Conservation (phyloP, 441 rosid genomes). For the Melastoma candidum region DNA sequence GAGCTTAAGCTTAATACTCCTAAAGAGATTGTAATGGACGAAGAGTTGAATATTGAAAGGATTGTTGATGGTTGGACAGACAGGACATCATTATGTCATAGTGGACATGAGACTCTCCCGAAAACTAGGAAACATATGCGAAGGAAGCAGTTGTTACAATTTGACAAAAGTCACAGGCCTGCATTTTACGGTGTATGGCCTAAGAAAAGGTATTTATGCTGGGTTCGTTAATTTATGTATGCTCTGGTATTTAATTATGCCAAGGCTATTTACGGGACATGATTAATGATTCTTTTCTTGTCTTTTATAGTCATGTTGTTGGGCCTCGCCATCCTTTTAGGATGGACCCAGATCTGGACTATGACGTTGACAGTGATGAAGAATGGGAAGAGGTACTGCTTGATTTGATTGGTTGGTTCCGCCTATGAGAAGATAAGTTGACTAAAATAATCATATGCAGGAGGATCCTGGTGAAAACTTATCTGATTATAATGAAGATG, state of each 20-base stretch:
- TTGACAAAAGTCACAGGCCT: slow-evolving; percentile 76
- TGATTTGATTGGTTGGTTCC: neutral
- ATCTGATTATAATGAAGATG: slow-evolving; percentile 89
- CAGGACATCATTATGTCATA: slow-evolving; percentile 18
- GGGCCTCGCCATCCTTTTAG: slow-evolving; percentile 58
- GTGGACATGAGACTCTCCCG: slow-evolving; percentile 18
- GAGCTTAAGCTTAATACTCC: slow-evolving; percentile 46
- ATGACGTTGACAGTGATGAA: slow-evolving; percentile 80
- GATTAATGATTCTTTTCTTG: too few relatives aligned
- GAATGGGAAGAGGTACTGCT: slow-evolving; percentile 91
- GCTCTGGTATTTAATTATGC: too few relatives aligned
- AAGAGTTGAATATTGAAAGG: slow-evolving; percentile 39
- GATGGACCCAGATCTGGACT: slow-evolving; percentile 78
- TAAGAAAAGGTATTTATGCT: slow-evolving; percentile 45
- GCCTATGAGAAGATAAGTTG: neutral
- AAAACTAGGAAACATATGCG: slow-evolving; percentile 24
- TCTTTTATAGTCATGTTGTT: slow-evolving; percentile 36
- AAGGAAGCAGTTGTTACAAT: slow-evolving; percentile 63
- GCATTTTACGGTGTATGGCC: slow-evolving; percentile 93
- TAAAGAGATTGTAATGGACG: slow-evolving; percentile 27
- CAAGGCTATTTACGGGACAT: neutral
- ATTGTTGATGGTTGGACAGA: slow-evolving; percentile 37
- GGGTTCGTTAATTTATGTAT: slow-evolving; percentile 1
- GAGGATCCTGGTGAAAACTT: slow-evolving; percentile 98
- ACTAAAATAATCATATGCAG: slow-evolving; percentile 26